phyloP scores from a whole-genome alignment of 805 yeast genomes.

The Candida ficus region DNA sequence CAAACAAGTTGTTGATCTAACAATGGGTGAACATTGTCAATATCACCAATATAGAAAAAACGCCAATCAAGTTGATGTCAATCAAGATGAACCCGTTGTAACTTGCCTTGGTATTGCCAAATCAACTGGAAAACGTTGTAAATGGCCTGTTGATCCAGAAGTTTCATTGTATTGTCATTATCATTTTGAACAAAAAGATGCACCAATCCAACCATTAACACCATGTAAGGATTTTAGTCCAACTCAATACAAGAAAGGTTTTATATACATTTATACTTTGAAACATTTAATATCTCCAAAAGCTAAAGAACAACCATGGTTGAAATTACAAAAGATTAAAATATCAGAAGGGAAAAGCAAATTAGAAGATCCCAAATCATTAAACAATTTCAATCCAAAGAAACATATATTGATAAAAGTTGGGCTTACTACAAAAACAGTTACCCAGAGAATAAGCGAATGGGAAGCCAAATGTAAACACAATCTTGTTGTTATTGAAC shows the following conservation, averaged over 20 bases:
- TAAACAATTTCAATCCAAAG: slow-evolving; percentile 19
- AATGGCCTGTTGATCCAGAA: slow-evolving; percentile 1
- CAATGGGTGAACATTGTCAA: too few relatives aligned
- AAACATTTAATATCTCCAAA: slow-evolving; percentile 14
- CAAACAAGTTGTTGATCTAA: too few relatives aligned
- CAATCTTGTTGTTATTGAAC: slow-evolving; percentile 13
- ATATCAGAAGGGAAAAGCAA: too few relatives aligned
- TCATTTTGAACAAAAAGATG: slow-evolving; percentile 11
- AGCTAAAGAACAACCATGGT: slow-evolving; percentile 12
- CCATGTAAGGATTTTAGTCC: background rate
- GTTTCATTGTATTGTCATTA: slow-evolving; percentile 13
- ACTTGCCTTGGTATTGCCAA: too few relatives aligned
- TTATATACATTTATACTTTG: slow-evolving; percentile 22
- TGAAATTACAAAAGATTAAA: background rate
- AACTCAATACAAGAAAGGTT: slow-evolving; percentile 13
- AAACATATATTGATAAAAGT: slow-evolving; percentile 20
- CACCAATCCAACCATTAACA: background rate
- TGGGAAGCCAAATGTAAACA: slow-evolving; percentile 25
- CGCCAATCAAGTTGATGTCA: too few relatives aligned
- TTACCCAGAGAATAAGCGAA: slow-evolving; percentile 15
- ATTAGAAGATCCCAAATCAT: background rate
- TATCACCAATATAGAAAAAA: too few relatives aligned
- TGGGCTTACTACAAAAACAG: slow-evolving; percentile 22
- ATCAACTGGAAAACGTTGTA: slow-evolving; percentile 12
- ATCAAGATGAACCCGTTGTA: too few relatives aligned